These are phyloP conservation scores for Cadophora gregata DNA, from an alignment of 2,329 filamentous ascomycete genomes.

Conservation along the genomic window DNA sequence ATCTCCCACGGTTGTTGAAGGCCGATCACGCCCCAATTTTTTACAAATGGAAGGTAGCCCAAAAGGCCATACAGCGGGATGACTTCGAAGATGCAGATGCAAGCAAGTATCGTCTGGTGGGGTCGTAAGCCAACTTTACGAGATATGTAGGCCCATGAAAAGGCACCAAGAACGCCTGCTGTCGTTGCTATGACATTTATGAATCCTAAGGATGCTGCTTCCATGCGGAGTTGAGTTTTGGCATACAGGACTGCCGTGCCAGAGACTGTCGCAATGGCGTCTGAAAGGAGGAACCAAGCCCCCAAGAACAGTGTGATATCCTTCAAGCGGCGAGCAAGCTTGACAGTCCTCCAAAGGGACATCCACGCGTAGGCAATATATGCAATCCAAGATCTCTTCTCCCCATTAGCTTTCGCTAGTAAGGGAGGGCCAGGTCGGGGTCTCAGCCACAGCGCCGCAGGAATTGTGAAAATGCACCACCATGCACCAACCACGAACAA, in stretches of 20 bases:
- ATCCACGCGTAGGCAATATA: slow-evolving; percentile 88
- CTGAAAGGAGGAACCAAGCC: slow-evolving; percentile 93
- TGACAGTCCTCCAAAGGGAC: slow-evolving; percentile 80
- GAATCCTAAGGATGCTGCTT: slow-evolving; percentile 82
- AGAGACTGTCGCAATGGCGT: slow-evolving; percentile 92
- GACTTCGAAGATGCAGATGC: slow-evolving; percentile 87
- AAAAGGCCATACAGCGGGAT: slow-evolving; percentile 92
- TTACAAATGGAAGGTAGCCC: slow-evolving; percentile 83
- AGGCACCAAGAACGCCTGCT: slow-evolving; percentile 84
- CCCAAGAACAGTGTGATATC: slow-evolving; percentile 81
- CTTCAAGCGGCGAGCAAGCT: slow-evolving; percentile 72
- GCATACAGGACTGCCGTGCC: slow-evolving; percentile 95
- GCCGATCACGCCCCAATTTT: slow-evolving; percentile 76
- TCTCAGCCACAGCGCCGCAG: slow-evolving; percentile 84
- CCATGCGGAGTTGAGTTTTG: slow-evolving; percentile 91
- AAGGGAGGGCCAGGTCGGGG: slow-evolving; percentile 88
- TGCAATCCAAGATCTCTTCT: slow-evolving; percentile 61
- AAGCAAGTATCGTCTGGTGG: slow-evolving; percentile 89
- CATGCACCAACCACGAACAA: slow-evolving; percentile 86
- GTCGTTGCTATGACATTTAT: slow-evolving; percentile 93
- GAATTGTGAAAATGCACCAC: slow-evolving; percentile 94
- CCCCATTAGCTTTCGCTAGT: slow-evolving; percentile 43
- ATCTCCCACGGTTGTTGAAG: slow-evolving; percentile 97
- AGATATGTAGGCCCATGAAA: slow-evolving; percentile 85
- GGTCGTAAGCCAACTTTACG: slow-evolving; percentile 72